Base-by-base conservation (phyloP, 306 rosid genomes). In the Acacia melanoxylon region DNA sequence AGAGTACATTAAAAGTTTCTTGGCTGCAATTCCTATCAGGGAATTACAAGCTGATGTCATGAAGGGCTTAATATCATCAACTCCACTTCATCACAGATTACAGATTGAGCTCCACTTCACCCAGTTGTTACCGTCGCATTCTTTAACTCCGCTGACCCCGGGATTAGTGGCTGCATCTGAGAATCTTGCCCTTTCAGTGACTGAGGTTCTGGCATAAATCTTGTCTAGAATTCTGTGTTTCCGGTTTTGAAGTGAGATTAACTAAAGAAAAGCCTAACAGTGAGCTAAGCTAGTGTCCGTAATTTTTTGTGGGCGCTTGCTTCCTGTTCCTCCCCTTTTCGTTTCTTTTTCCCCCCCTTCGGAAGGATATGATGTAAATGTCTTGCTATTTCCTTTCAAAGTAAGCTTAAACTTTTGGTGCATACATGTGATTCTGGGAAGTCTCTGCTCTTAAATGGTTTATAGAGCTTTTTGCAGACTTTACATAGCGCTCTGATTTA, bases 11-110 rank as follows among this genome's bases (percentile, higher is more conserved):
- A 96, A 96, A 89, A 94, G 91, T 87, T 96, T 96, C 91, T 86
- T 96, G 91, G 99, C 99, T 72, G 97, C 99, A 25, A 93, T 96
- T 68, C 99, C 99, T 41, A 87, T 96, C 37, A 89, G 99, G 87
- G 98, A 96, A 82, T 65, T 96, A 87, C 98, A 93, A 87, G 94
- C 94, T 56, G 99, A 96, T 88, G 90, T 96, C 14, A 96, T 90
- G 89, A 96, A 92, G 83, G 99, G 99, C 78, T 83, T 95, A 82
- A 87, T 91, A 86, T 83, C 97, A 41, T 86, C 98, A 41, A 88
- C 94, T 8, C 99, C 94, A 9, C 89, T 96, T 83, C 99, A 96
- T 81, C 99, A 94, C 12, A 89, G 99, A 6, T 87, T 96, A 48
- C 99, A 96, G 85, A 96, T 96, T 68, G 99, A 96, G 85, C 87